Conservation (phyloP, 2,329 filamentous ascomycete species). For the Colletotrichum noveboracense region DNA sequence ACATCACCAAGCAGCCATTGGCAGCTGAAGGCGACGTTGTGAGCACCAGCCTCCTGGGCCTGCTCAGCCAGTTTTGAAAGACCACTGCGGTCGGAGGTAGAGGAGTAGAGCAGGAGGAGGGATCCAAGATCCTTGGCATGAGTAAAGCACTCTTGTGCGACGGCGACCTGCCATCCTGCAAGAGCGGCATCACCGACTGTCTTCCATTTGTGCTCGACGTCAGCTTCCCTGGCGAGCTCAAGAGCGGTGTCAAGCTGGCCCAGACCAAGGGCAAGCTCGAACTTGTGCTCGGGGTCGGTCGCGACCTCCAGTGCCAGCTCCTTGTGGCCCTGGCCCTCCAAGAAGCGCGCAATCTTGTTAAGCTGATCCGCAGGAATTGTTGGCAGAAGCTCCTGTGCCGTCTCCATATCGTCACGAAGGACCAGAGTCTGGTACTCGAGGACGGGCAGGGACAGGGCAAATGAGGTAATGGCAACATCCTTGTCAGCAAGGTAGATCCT, state of each 20-base stretch:
- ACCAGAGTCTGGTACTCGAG: conserved; percentile 98
- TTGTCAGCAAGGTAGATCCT: conserved; percentile 95
- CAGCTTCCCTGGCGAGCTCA: conserved; percentile 80
- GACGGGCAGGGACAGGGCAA: conserved; percentile 87
- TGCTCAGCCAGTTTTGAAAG: conserved; percentile 75
- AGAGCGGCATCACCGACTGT: conserved; percentile 92
- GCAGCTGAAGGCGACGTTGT: conserved; percentile 93
- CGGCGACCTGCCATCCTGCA: conserved; percentile 80
- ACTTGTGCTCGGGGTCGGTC: conserved; percentile 94
- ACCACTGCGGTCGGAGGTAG: conserved; percentile 79
- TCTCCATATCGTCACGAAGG: conserved; percentile 90
- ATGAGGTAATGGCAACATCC: conserved; percentile 90
- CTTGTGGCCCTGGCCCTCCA: conserved; percentile 97
- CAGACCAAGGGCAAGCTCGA: conserved; percentile 85
- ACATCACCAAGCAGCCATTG: conserved; percentile 88
- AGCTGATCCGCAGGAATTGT: conserved; percentile 91
- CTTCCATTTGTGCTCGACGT: conserved; percentile 98
- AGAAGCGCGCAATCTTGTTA: conserved; percentile 97
- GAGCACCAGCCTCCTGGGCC: conserved; percentile 76
- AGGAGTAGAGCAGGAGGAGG: conserved; percentile 85
- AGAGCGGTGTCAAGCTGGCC: conserved; percentile 86
- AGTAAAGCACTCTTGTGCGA: conserved; percentile 92
- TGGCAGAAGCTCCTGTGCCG: conserved; percentile 82
- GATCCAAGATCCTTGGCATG: conserved; percentile 91
- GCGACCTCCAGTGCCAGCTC: conserved; percentile 93